Evolutionary conservation across 495 filamentous ascomycete species (phyloP), one percentile per base, ranked within the genome.

Genomic region (Penicillium parvum): DNA sequence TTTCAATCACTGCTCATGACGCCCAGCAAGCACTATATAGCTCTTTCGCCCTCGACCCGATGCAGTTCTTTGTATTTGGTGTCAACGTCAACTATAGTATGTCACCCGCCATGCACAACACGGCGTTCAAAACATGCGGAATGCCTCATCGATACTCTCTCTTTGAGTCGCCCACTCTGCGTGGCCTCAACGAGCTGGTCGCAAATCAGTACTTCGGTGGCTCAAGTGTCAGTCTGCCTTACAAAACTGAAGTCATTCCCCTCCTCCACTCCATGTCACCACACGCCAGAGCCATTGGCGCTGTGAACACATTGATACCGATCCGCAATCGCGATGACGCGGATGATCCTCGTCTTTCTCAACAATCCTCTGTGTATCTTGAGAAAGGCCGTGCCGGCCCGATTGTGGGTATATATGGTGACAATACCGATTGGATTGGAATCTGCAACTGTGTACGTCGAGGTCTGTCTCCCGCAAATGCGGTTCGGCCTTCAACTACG

Each of bases 361-460:
- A 52, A 11, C 57, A 60, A 67, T 79, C 37, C 16, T 65, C 42
- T 29, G 72, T 49, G 60, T 76, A 44, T 72, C 76, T 69, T 49
- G 71, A 82, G 16, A 74, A 82, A 16, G 80, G 80, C 56, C 78
- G 73, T 33, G 70, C 80, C 5, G 85, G 86, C 0, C 65, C 76
- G 0, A 72, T 85, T 10, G 71, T 72, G 42, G 81, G 74, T 3
- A 74, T 89, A 10, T 86, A 86, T 45, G 86, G 86, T 8, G 85
- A 90, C 46, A 91, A 91, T 55, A 90, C 84, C 0, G 86, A 90
- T 63, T 91, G 85, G 83, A 84, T 84, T 35, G 81, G 84, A n/a
- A 86, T 90, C 16, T 64, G 73, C 40, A 72, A 74, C 16, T 86
- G 83, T 47, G 73, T 89, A 28, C 75, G 81, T 4, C 74, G 84